These are phyloP conservation scores for Pyrenula massariospora DNA, from an alignment of 495 filamentous ascomycete species.

Conservation along the genomic window DNA sequence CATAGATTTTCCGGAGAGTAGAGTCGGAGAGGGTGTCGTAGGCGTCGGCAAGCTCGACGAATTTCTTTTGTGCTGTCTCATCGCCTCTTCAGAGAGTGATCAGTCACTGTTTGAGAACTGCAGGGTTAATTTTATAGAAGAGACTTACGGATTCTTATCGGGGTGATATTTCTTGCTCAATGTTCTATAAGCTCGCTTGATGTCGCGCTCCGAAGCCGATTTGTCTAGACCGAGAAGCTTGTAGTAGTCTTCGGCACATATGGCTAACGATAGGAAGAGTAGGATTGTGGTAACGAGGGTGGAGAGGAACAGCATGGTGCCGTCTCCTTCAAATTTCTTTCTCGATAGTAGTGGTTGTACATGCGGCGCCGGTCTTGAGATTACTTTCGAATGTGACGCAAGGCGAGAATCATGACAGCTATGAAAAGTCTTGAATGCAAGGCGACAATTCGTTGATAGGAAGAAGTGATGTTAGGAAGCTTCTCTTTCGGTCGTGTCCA, in stretches of 20 bases:
- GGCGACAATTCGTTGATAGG: no score
- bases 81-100: conserved; percentile 44
- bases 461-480: no score
- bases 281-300: conserved; percentile 17
- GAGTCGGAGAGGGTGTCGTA: conserved; percentile 85
- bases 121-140: neutral
- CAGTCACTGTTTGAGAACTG: neutral
- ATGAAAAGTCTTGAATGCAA: no score
- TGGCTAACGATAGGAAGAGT: conserved; percentile 33
- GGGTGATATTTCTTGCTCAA: conserved; percentile 95
- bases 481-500: no score
- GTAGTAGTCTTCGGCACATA: conserved; percentile 79
- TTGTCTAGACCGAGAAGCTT: conserved; percentile 79
- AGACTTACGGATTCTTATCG: conserved; percentile 90
- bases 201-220: conserved; percentile 73
- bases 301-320: conserved; percentile 13
- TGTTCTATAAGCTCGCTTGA: conserved; percentile 90
- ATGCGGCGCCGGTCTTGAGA: neutral
- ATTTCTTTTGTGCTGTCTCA: conserved; percentile 73
- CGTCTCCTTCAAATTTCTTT: neutral
- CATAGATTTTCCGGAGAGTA: conserved; percentile 81
- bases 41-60: conserved; percentile 89
- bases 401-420: neutral
- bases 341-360: neutral
- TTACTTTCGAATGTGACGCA: neutral